Base-by-base conservation (phyloP, 306 rosid species). In the Malus fusca region DNA sequence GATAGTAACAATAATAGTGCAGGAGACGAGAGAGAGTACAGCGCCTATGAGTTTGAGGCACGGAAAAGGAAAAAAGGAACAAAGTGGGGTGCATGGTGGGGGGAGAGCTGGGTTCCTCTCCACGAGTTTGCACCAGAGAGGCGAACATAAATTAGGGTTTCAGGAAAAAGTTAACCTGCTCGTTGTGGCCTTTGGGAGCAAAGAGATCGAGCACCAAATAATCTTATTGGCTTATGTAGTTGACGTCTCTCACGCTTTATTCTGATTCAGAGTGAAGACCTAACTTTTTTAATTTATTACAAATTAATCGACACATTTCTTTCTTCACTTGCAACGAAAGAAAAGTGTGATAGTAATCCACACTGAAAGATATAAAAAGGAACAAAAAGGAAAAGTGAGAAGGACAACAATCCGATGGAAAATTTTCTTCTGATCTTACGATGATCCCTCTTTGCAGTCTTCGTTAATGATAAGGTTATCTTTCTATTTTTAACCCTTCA, bases 321-420 rank as follows among this genome's bases (percentile, higher is more conserved):
- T 71, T n/a, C 37, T 55, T 79, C 82, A 23, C 79, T 78, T 82
- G 8, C 75, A 69, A 51, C 67, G 44, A 3, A 76, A 76, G 62
- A 56, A 9, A n/a, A 56, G 62, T 56, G 62, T n/a, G 26, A 21
- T n/a, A 3, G 21, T 48, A 15, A 37, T 37, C 9, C 42, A 37
- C 42, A 33, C 37, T 5, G 37, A 33, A 33, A 33, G 37, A 33
- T 33, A 33, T 33, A 33, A 33, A 59, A 80, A 77, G 73, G 77
- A 6, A 6, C 22, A 31, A 53, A 52, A 44, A 22, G 70, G 46
- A 60, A 71, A 48, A 63, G 46, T 25, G 37, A 77, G 33, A 33
- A 67, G 22, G 10, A 31, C 44, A 66, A 33, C 26, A 33, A 8
- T n/a, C 11, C 12, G 5, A n/a, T 10, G 55, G 59, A 33, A 48